Evolutionary conservation across 305 asterid species (phyloP), one percentile per base, ranked within the genome.

Genomic region (Caryopteris hybrid): DNA sequence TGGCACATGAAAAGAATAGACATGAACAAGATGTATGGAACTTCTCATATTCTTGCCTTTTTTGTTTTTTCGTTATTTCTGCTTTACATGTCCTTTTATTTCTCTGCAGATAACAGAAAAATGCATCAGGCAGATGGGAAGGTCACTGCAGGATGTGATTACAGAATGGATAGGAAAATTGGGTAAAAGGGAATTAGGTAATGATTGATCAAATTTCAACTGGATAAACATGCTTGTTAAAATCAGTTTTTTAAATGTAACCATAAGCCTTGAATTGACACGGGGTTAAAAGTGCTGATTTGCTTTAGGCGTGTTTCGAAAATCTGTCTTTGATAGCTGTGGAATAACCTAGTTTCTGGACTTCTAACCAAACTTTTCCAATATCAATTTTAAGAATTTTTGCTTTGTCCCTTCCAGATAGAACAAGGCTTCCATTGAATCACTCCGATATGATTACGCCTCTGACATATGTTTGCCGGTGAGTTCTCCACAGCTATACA

Each of bases 1-100:
- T 76, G 81, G 94, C 88, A 31, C 97, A 93, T 74, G 99, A 93
- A 80, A 90, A 80, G 80, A 93, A 88, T 63, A 82, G 91, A 34
- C 95, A 86, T 31, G 99, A 93, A 77, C 99, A 90, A 76, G 92
- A 87, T 57, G 98, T 90, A 82, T 68, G 85, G 36, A 47, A 27
- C 43, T 72, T 68, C 61, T 52, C 66, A 23, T 70, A 14, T 38
- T 55, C 56, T 38, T 38, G 59, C 57, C 56, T 54, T 27, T 31
- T 16, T 39, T n/a, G 18, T 10, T 42, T 43, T 18, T 13, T 53
- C 33, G 51, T 45, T 3, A 43, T 8, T 6, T 23, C 29, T 13
- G n/a, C 22, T 55, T 47, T 73, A 41, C 54, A 16, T 50, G 11
- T 54, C 41, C 43, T 25, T 45, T 61, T 61, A 6, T 52, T 21